These are phyloP conservation scores for Fistulifera solaris DNA, from an alignment of 108 stramenopile species.

Conservation along the genomic window DNA sequence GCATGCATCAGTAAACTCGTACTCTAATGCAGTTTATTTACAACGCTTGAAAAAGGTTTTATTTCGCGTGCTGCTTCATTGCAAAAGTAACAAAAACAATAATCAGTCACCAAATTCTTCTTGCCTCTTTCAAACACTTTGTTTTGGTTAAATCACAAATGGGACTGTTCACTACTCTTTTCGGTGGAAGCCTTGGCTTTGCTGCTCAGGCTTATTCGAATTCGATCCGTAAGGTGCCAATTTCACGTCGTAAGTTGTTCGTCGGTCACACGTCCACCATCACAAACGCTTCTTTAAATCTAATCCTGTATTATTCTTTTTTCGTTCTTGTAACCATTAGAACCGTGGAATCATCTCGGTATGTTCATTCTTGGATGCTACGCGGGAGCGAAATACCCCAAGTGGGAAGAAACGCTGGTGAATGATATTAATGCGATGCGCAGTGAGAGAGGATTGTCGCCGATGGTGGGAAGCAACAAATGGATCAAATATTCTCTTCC, in stretches of 20 bases:
- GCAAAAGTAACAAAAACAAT: no score
- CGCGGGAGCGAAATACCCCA: conserved; percentile 1
- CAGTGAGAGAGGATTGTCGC: conserved; percentile 74
- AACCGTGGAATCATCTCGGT: conserved; percentile 6
- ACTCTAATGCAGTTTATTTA: no score
- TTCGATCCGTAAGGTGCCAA: conserved; percentile 7
- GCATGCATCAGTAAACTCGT: no score
- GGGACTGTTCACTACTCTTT: conserved; percentile 1
- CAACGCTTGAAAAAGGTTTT: no score
- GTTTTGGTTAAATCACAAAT: no score
- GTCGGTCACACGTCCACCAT: background rate
- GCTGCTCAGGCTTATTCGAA: conserved; percentile 1
- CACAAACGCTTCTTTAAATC: background rate
- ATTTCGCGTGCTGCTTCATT: no score
- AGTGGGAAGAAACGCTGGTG: conserved; percentile 54
- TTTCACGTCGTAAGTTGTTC: conserved; percentile 6
- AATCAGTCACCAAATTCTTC: no score
- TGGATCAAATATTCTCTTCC: conserved; percentile 8
- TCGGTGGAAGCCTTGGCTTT: conserved; percentile 4
- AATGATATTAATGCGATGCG: conserved; percentile 84
- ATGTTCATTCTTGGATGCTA: background rate
- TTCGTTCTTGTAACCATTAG: background rate
- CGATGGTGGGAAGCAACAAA: conserved; percentile 57
- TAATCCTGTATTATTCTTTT: background rate
- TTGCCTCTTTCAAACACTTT: no score